These are phyloP conservation scores for Leptographium wingfieldii DNA, from an alignment of 2,329 filamentous ascomycete genomes.

Conservation along the genomic window DNA sequence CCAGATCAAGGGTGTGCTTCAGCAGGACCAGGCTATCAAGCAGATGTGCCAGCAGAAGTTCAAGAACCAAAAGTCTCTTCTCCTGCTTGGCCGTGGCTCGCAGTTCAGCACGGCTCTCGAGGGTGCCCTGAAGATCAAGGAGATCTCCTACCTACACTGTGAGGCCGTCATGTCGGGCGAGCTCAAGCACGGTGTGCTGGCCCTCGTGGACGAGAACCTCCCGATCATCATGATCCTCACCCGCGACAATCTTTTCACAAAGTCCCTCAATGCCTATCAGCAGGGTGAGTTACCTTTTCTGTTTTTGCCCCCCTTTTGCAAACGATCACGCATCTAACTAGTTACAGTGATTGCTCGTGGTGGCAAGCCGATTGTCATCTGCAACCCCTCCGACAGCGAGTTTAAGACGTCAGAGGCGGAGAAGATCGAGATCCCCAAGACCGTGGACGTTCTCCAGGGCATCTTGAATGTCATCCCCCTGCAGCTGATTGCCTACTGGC, in stretches of 20 bases:
- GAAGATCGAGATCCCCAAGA: conserved; percentile 95
- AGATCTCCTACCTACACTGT: conserved; percentile 98
- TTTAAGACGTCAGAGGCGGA: conserved; percentile 81
- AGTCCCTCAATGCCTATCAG: conserved; percentile 99
- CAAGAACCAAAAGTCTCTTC: conserved; percentile 92
- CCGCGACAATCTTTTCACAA: conserved; percentile 88
- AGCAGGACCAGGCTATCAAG: conserved; percentile 90
- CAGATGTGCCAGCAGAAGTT: conserved; percentile 81
- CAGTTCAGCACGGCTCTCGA: conserved; percentile 96
- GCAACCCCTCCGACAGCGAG: conserved; percentile 80
- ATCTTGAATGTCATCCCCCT: conserved; percentile 95
- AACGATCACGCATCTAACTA: neutral
- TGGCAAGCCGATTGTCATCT: conserved; percentile 96
- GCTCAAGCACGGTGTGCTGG: conserved; percentile 96
- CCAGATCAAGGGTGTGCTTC: conserved; percentile 85
- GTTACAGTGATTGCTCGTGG: conserved; percentile 75
- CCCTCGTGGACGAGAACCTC: conserved; percentile 93
- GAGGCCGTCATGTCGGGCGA: conserved; percentile 99
- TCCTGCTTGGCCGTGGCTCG: conserved; percentile 86
- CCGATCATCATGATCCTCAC: conserved; percentile 99
- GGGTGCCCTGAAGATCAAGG: conserved; percentile 98
- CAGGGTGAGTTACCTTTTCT: conserved; percentile 51
- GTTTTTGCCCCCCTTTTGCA: neutral
- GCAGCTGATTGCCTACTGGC: conserved; percentile 98
- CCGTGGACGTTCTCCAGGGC: conserved; percentile 89